phyloP scores from a whole-genome alignment of 2,329 filamentous ascomycete genomes.

The Graphiopsis chlorocephala region DNA sequence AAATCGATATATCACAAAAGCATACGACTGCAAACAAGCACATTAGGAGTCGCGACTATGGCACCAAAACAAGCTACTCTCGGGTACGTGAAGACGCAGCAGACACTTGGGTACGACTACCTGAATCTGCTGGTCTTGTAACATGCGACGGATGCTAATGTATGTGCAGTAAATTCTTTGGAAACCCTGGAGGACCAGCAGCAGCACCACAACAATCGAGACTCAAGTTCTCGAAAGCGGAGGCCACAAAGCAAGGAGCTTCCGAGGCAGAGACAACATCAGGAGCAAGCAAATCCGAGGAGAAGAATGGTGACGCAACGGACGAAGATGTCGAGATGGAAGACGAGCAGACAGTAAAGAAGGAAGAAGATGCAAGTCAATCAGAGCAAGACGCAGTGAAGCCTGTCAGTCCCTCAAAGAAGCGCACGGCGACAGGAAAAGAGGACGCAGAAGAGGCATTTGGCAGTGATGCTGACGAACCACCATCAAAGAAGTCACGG shows the following conservation, averaged over 20 bases:
- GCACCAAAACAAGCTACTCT: slow-evolving; percentile 73
- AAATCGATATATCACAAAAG: slow-evolving; percentile 16
- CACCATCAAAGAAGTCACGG: slow-evolving; percentile 37
- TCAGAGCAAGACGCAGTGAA: slow-evolving; percentile 22
- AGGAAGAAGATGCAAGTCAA: slow-evolving; percentile 24
- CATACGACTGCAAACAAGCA: slow-evolving; percentile 12
- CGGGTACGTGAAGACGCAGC: slow-evolving; percentile 67
- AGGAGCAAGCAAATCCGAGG: slow-evolving; percentile 11
- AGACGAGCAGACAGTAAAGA: slow-evolving; percentile 23
- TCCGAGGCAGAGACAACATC: slow-evolving; percentile 10
- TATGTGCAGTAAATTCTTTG: slow-evolving; percentile 76
- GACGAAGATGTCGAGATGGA: slow-evolving; percentile 36
- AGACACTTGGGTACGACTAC: slow-evolving; percentile 42
- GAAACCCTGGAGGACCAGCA: slow-evolving; percentile 59
- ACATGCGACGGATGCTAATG: neutral
- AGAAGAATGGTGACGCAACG: slow-evolving; percentile 27
- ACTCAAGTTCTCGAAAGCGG: slow-evolving; percentile 59
- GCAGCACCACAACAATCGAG: slow-evolving; percentile 70
- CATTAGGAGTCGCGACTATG: slow-evolving; percentile 35
- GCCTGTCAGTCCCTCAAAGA: slow-evolving; percentile 26
- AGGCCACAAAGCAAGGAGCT: slow-evolving; percentile 23
- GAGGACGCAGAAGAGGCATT: slow-evolving; percentile 21
- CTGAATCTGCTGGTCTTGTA: slow-evolving; percentile 59
- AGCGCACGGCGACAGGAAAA: slow-evolving; percentile 25
- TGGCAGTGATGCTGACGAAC: slow-evolving; percentile 32